A percentile compares a stretch with the other conserved stretches of the same genome.
Evolutionary conservation across 805 yeast genomes (phyloP).

Genomic region (Candida verbasci): DNA sequence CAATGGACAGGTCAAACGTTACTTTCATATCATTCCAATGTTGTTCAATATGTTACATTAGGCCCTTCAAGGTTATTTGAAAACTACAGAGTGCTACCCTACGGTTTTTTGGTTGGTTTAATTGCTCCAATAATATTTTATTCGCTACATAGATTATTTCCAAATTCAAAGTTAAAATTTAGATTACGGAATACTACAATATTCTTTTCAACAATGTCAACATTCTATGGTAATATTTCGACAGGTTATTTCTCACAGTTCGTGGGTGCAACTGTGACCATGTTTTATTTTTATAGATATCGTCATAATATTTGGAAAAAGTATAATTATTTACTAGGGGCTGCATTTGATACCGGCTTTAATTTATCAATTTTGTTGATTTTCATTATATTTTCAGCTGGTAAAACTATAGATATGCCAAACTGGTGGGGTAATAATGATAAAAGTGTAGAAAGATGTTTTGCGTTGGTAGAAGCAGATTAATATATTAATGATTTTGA

Average conservation of each 20-base stretch:
- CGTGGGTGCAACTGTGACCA: slow-evolving; percentile 38
- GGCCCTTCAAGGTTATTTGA: slow-evolving; percentile 39
- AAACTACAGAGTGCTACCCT: slow-evolving; percentile 36
- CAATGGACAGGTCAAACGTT: slow-evolving; percentile 46
- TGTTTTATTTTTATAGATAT: slow-evolving; percentile 36
- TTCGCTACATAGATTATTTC: slow-evolving; percentile 18
- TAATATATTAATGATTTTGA: too few relatives aligned
- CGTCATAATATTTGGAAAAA: slow-evolving; percentile 31
- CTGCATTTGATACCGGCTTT: slow-evolving; percentile 45
- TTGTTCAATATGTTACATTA: slow-evolving; percentile 41
- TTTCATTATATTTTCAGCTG: slow-evolving; percentile 25
- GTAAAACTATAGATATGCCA: slow-evolving; percentile 21
- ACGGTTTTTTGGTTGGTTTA: slow-evolving; percentile 37
- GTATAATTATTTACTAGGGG: slow-evolving; percentile 43
- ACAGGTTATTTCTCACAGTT: slow-evolving; percentile 42
- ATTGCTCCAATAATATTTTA: slow-evolving; percentile 29
- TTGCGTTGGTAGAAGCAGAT: slow-evolving; percentile 19
- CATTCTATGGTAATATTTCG: slow-evolving; percentile 42
- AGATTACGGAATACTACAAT: slow-evolving; percentile 41
- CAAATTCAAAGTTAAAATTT: slow-evolving; percentile 18
- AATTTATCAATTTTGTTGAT: slow-evolving; percentile 33
- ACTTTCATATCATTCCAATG: slow-evolving; percentile 36
- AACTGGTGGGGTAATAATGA: slow-evolving; percentile 45
- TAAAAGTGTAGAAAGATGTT: slow-evolving; percentile 37
- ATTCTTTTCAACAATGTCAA: slow-evolving; percentile 38